phyloP scores from a whole-genome alignment of 2,329 filamentous ascomycete genomes.

The Xylariales sp. region DNA sequence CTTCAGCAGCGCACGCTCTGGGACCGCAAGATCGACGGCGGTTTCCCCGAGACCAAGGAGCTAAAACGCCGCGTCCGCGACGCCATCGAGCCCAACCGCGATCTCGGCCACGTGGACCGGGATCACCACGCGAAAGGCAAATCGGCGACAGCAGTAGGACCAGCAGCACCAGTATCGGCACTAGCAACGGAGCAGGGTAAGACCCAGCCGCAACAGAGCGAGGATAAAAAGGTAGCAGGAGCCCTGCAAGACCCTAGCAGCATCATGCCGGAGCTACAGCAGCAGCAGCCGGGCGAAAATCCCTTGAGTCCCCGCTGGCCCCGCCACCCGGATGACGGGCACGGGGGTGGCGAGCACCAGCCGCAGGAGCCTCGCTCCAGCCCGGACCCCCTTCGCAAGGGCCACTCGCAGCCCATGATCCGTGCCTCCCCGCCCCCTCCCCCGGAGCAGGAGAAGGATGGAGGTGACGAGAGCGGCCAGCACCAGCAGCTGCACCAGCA shows the following conservation, averaged over 20 bases:
- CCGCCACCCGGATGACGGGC: too few species aligned
- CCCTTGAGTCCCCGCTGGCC: too few species aligned
- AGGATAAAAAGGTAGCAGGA: too few species aligned
- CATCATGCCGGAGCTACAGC: too few species aligned
- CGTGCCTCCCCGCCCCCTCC: neutral
- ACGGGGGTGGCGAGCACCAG: too few species aligned
- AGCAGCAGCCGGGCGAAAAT: too few species aligned
- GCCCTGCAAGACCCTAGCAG: too few species aligned
- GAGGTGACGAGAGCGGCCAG: too few species aligned
- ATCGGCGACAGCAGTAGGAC: neutral
- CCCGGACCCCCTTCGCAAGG: conserved; percentile 3
- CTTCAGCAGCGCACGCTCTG: conserved; percentile 61
- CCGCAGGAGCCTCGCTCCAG: too few species aligned
- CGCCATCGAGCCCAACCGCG: conserved; percentile 70
- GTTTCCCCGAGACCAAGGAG: conserved; percentile 92
- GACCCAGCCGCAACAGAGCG: conserved; percentile 3
- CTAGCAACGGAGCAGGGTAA: neutral
- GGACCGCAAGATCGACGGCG: conserved; percentile 82
- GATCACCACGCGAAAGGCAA: conserved; percentile 30
- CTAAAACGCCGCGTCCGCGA: conserved; percentile 82
- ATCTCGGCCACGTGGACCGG: conserved; percentile 78
- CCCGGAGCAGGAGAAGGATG: neutral
- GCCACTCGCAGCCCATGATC: conserved; percentile 6
- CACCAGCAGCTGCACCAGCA: too few species aligned
- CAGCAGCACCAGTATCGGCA: neutral